phyloP scores from a whole-genome alignment of 345 rosid genomes.

The Raphanus sativus region DNA sequence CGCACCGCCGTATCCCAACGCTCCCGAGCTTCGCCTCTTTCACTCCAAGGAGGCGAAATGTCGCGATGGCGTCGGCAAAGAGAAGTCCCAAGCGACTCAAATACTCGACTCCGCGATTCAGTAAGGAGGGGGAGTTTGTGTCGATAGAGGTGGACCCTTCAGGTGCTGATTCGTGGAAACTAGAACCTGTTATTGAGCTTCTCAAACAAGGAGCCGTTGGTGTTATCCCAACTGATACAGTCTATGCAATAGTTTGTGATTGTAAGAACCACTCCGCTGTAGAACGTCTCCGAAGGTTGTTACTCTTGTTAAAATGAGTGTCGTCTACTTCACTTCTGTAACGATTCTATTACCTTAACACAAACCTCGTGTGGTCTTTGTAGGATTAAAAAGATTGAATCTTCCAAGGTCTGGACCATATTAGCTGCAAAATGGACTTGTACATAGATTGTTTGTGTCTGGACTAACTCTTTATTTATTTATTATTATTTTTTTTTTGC shows the following conservation, averaged over 20 bases:
- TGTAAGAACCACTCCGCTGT: slow-evolving; percentile 70
- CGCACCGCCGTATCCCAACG: slow-evolving; percentile 19
- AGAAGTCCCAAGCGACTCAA: slow-evolving; percentile 94
- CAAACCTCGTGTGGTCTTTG: not conserved
- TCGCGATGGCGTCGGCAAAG: slow-evolving; percentile 64
- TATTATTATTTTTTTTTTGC: not conserved
- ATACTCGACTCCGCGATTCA: slow-evolving; percentile 71
- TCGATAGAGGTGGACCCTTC: slow-evolving; percentile 69
- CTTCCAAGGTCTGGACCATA: slow-evolving; percentile 57
- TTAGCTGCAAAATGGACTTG: not conserved
- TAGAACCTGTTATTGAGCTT: slow-evolving; percentile 62
- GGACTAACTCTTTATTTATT: not conserved
- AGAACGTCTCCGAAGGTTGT: slow-evolving; percentile 90
- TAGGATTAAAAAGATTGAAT: slow-evolving; percentile 82
- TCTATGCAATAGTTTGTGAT: slow-evolving; percentile 81
- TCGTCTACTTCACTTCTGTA: no score
- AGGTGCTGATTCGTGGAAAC: slow-evolving; percentile 72
- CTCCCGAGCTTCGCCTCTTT: slow-evolving; percentile 33
- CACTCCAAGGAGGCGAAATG: slow-evolving; percentile 27
- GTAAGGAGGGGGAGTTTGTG: slow-evolving; percentile 66
- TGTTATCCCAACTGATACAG: slow-evolving; percentile 88
- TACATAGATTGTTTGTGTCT: not conserved
- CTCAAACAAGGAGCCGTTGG: slow-evolving; percentile 91
- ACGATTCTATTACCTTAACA: not conserved
- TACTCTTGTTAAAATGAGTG: not conserved